Evolutionary conservation across 2,329 filamentous ascomycete genomes (phyloP).

Genomic region (Lasiodiplodia sp.): DNA sequence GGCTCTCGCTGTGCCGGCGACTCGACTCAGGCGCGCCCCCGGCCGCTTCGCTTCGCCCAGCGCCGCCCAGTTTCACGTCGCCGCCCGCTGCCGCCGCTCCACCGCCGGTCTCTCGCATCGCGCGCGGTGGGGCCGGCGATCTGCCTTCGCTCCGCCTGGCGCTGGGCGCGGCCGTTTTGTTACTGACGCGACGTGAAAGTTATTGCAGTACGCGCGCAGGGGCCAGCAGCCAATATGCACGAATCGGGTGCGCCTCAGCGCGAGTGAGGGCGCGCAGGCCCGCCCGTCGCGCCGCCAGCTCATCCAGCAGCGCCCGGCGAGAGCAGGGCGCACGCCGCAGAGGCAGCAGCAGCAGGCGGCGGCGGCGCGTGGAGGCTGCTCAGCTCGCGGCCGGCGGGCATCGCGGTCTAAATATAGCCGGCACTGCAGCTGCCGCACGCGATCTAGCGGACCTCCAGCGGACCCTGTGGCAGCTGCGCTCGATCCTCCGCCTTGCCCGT

Average conservation of each 20-base stretch:
- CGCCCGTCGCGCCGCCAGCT: slow-evolving; percentile 22
- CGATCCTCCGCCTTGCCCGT: slow-evolving; percentile 25
- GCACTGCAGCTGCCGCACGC: slow-evolving; percentile 27
- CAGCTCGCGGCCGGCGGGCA: slow-evolving; percentile 11
- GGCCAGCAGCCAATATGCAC: slow-evolving; percentile 28
- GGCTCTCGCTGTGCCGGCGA: not conserved
- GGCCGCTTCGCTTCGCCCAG: slow-evolving; percentile 24
- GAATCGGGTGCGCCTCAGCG: slow-evolving; percentile 26
- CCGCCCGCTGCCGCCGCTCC: slow-evolving; percentile 26
- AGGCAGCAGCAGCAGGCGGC: slow-evolving; percentile 10
- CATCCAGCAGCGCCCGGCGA: slow-evolving; percentile 20
- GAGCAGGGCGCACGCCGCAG: slow-evolving; percentile 3
- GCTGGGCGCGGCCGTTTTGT: slow-evolving; percentile 26
- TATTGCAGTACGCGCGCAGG: slow-evolving; percentile 28
- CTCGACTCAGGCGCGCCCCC: slow-evolving; percentile 5
- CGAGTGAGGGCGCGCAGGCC: slow-evolving; percentile 22
- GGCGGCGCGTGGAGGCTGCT: slow-evolving; percentile 12
- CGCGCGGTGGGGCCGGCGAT: slow-evolving; percentile 25
- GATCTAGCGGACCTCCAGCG: slow-evolving; percentile 26
- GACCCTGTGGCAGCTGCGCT: slow-evolving; percentile 27
- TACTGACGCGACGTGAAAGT: slow-evolving; percentile 28
- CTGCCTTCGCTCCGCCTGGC: slow-evolving; percentile 26
- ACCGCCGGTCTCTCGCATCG: slow-evolving; percentile 26
- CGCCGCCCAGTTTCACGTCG: slow-evolving; percentile 23
- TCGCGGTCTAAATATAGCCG: slow-evolving; percentile 25